Evolutionary conservation across 225 moss, liverwort and hornwort species (phyloP).

Genomic region (Bryum argenteum): DNA sequence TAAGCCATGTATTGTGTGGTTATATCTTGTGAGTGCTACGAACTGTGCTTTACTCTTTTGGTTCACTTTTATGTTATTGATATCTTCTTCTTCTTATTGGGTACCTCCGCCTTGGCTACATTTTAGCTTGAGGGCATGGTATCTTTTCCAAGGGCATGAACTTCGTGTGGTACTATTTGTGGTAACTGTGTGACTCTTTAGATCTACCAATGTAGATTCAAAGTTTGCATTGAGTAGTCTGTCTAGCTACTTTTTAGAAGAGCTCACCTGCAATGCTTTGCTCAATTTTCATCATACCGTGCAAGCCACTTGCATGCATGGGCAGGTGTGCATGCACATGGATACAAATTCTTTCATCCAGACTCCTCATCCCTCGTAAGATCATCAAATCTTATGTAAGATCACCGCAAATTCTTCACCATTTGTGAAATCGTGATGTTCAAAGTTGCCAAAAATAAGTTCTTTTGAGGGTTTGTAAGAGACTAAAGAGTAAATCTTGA

Average conservation of each 20-base stretch:
- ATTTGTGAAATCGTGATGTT: too few relatives aligned
- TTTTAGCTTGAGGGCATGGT: constrained; percentile 7
- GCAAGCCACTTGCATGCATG: neutral
- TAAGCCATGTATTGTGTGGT: neutral
- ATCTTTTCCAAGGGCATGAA: constrained; percentile 14
- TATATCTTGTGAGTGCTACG: neutral
- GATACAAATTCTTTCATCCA: too few relatives aligned
- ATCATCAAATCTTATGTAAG: too few relatives aligned
- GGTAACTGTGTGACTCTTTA: too few relatives aligned
- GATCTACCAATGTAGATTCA: neutral
- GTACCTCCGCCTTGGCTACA: neutral
- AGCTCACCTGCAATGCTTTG: neutral
- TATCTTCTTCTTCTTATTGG: neutral
- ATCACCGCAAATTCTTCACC: too few relatives aligned
- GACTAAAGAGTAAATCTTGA: too few relatives aligned
- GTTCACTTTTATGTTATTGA: neutral
- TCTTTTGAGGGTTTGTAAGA: too few relatives aligned
- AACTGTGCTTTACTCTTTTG: neutral
- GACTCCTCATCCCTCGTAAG: too few relatives aligned
- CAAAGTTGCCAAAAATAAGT: too few relatives aligned
- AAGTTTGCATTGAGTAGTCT: constrained; percentile 7
- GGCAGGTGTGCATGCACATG: neutral
- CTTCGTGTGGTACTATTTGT: constrained; percentile 8
- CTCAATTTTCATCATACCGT: neutral
- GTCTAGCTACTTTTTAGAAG: neutral